Conservation (phyloP, 345 rosid genomes). For the Gossypium herbaceum region DNA sequence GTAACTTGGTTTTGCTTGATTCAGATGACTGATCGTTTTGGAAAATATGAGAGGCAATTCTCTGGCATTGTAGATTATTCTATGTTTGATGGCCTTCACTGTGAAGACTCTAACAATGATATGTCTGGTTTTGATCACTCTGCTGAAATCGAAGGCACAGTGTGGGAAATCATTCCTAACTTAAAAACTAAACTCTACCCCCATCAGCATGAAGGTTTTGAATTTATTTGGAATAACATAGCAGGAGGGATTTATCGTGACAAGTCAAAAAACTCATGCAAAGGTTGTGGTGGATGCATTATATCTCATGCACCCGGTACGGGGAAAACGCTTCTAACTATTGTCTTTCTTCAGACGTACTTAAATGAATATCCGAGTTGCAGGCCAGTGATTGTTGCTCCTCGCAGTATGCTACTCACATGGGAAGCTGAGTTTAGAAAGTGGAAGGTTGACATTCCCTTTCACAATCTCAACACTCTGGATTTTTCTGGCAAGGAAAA, state of each 20-base stretch:
- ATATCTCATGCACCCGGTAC: slow-evolving; percentile 87
- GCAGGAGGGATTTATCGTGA: slow-evolving; percentile 62
- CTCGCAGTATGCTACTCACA: slow-evolving; percentile 51
- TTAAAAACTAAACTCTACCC: slow-evolving; percentile 38
- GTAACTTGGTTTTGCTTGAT: not conserved
- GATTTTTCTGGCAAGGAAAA: slow-evolving; percentile 39
- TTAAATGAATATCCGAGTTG: slow-evolving; percentile 45
- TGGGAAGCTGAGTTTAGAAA: slow-evolving; percentile 78
- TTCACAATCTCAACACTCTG: slow-evolving; percentile 47
- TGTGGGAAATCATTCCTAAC: slow-evolving; percentile 71
- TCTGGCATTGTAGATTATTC: slow-evolving; percentile 11
- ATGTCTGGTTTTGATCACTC: not conserved
- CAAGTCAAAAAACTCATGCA: slow-evolving; percentile 32
- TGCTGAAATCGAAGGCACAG: slow-evolving; percentile 39
- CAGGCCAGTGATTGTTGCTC: slow-evolving; percentile 70
- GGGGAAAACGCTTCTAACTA: slow-evolving; percentile 77
- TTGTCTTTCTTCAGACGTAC: slow-evolving; percentile 61
- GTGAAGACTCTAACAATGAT: slow-evolving; percentile 2
- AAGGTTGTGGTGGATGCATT: slow-evolving; percentile 54
- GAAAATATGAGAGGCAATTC: not conserved
- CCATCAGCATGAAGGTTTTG: slow-evolving; percentile 79
- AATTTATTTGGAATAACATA: slow-evolving; percentile 72
- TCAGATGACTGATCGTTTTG: not conserved
- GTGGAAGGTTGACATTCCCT: slow-evolving; percentile 55
- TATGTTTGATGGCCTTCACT: slow-evolving; percentile 19